Evolutionary conservation across 345 rosid species (phyloP), one percentile per base, ranked within the genome.

Genomic region (Populus alba): DNA sequence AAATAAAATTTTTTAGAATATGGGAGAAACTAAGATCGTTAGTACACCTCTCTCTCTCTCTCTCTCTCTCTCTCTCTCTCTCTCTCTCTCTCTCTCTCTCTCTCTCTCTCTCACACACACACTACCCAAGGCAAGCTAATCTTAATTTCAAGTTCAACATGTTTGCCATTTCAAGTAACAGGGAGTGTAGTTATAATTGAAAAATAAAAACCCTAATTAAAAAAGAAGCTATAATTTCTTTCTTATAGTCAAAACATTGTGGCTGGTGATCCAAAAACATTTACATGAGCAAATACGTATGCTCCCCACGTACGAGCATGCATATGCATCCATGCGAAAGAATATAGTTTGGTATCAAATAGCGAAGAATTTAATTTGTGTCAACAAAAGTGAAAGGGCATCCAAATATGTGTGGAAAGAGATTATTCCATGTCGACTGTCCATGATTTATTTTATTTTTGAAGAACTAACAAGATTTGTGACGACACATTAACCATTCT

Each of bases 401-500:
- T 77, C 68, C 38, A 7, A 33, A 45, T 47, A 33, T 66, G 62
- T 63, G 59, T n/a, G 17, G 33, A n/a, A 1, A 8, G 27, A 57
- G 63, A 10, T 59, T 3, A 23, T 59, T 59, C 63, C 63, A 47
- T 47, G 53, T 15, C 35, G 33, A 31, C 51, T 15, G 18, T 47
- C 33, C 55, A 38, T 72, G 38, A 65, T 73, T 39, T 39, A 2
- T 9, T 41, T 63, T 33, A 11, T 62, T 7, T n/a, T 66, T 39
- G 37, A 27, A 73, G 77, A 53, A 62, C 9, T 35, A n/a, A 66
- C 41, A 23, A 38, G 35, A 22, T 37, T 38, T 45, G 75, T 77
- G 82, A 86, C 33, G 77, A 72, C 73, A 78, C 80, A 33, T 7
- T 57, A 67, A 72, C 87, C 88, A 82, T 80, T 80, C 81, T 74